These are phyloP conservation scores for Maudiozyma bulderi DNA, from an alignment of 805 yeast genomes.

Conservation along the genomic window DNA sequence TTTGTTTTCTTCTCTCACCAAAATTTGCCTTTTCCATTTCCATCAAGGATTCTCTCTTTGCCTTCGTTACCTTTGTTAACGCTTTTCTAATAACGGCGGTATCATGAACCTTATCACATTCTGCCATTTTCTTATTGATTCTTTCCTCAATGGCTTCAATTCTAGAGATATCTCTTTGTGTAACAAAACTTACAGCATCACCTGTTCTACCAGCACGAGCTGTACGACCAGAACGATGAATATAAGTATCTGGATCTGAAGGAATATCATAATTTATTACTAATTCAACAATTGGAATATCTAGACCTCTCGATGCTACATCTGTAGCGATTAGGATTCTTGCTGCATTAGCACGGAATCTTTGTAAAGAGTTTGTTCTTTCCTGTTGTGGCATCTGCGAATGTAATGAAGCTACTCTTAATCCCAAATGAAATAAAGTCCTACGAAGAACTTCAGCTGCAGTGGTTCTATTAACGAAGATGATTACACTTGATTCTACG, in stretches of 20 bases:
- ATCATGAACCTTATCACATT: constrained; percentile 63
- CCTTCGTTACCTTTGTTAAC: constrained; percentile 59
- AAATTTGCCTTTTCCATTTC: constrained; percentile 89
- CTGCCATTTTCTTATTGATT: constrained; percentile 69
- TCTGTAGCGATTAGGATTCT: constrained; percentile 90
- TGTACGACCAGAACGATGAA: constrained; percentile 96
- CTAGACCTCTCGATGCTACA: constrained; percentile 95
- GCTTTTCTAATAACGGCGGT: constrained; percentile 66
- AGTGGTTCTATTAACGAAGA: constrained; percentile 82
- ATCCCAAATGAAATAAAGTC: constrained; percentile 59
- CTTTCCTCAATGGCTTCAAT: constrained; percentile 81
- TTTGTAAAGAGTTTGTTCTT: constrained; percentile 80
- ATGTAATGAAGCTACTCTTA: constrained; percentile 82
- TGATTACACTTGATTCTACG: constrained; percentile 60
- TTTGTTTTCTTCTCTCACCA: constrained; percentile 59
- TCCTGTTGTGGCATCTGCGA: constrained; percentile 92
- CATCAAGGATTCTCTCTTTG: constrained; percentile 83
- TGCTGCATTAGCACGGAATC: constrained; percentile 93
- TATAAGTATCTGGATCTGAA: constrained; percentile 91
- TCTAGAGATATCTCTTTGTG: constrained; percentile 77
- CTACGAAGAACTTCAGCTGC: constrained; percentile 85
- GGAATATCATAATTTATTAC: constrained; percentile 91
- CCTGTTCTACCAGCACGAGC: constrained; percentile 96
- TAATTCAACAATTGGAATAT: constrained; percentile 84
- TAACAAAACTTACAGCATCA: constrained; percentile 68